Base-by-base conservation (phyloP, 441 rosid species). In the Raphanus hybrid region DNA sequence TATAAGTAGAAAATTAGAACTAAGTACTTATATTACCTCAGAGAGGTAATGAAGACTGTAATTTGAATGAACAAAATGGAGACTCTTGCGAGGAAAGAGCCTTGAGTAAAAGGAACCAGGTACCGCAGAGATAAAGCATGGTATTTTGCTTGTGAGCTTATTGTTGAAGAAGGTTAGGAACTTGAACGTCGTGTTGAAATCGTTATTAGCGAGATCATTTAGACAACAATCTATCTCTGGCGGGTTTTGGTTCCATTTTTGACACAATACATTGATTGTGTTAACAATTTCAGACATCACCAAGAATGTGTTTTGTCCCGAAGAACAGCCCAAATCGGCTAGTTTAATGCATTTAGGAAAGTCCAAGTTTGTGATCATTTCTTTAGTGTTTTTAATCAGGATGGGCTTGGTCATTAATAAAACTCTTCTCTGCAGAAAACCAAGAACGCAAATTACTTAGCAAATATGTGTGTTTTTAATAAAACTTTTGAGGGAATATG, bases 201-300 rank as follows among this genome's bases (percentile, higher is more conserved):
- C 93, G 57, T 87, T 89, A 18, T 20, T 74, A 1, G 88, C 83
- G 8, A 86, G 90, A 73, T 87, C 91, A 3, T 84, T 87, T 5
- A 89, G 82, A 65, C 77, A 81, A 27, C 86, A 84, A 14, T 79
- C 82, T 18, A 81, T 66, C 20, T 84, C 85, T 0, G 89, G 86
- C 6, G 74, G 71, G 8, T 12, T 15, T 4, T 3, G 52, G 9
- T 69, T 34, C 26, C 12, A 0, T 35, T 41, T 20, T 64, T 61
- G 74, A 34, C 71, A 75, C 0, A 76, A 16, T 6, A 11, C 23
- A 6, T 71, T 20, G 15, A 85, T 52, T 9, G 71, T 71, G 1
- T 81, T 70, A 0, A 83, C 23, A 4, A 83, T 58, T 5, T 75
- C 80, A 14, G 64, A 61, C 68, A 80, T 60, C 0, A 54, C 73